Evolutionary conservation across 2,329 filamentous ascomycete genomes (phyloP).

Genomic region (Aphanocladium album): DNA sequence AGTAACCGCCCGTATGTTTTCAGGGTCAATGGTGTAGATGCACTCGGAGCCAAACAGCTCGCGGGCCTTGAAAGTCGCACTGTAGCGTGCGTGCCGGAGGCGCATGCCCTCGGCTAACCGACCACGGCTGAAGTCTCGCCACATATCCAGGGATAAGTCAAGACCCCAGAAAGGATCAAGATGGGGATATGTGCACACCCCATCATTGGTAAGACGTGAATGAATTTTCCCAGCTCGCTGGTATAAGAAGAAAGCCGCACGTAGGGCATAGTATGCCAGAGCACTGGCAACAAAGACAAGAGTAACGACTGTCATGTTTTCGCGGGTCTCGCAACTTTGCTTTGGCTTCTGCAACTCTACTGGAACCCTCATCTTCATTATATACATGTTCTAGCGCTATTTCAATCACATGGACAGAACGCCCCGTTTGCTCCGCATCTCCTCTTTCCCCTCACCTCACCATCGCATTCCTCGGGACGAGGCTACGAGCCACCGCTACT

Average conservation of each 20-base stretch:
- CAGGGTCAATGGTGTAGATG: conserved; percentile 12
- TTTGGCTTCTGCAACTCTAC: background rate
- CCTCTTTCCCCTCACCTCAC: background rate
- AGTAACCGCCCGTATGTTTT: conserved; percentile 7
- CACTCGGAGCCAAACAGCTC: conserved; percentile 5
- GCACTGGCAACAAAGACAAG: background rate
- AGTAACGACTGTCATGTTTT: background rate
- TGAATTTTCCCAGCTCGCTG: background rate
- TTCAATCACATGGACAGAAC: background rate
- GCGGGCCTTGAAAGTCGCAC: conserved; percentile 1
- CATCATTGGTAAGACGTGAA: background rate
- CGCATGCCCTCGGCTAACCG: conserved; percentile 5
- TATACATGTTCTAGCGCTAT: background rate
- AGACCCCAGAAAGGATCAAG: conserved; percentile 1
- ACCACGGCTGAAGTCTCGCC: conserved; percentile 6
- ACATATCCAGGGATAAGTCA: conserved; percentile 8
- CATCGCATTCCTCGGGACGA: background rate
- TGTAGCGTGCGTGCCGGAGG: background rate
- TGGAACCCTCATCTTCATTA: background rate
- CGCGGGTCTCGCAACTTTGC: background rate
- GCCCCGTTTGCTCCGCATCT: background rate
- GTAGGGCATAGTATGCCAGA: conserved; percentile 1
- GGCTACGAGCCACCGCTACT: background rate
- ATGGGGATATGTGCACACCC: background rate
- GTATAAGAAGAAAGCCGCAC: background rate